Percentiles rank a stretch among this genome's conserved stretches.
Conservation (phyloP, 805 yeast species). For the Saccharomyces paradoxus region DNA sequence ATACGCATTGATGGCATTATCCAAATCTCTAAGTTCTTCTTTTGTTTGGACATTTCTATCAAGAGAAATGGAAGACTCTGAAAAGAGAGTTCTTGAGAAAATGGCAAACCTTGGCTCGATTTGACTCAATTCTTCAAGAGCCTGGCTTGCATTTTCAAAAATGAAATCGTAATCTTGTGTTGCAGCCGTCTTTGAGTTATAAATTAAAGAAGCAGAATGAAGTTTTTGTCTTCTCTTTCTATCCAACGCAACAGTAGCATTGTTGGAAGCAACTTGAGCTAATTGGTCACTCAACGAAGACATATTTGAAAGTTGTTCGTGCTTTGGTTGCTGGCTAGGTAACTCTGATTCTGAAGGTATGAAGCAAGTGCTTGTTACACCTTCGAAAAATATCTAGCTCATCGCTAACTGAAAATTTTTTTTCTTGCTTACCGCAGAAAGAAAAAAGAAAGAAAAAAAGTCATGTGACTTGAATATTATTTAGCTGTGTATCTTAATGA, state of each 20-base stretch:
- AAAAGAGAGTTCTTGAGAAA: slow-evolving; percentile 67
- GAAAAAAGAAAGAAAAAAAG: not conserved
- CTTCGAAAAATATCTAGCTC: not conserved
- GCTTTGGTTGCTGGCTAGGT: not conserved
- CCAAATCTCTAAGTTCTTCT: slow-evolving; percentile 68
- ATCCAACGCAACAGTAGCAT: slow-evolving; percentile 70
- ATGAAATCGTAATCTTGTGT: slow-evolving; percentile 86
- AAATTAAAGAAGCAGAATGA: slow-evolving; percentile 82
- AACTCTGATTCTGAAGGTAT: not conserved
- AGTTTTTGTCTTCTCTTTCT: slow-evolving; percentile 78
- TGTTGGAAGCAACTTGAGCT: slow-evolving; percentile 54
- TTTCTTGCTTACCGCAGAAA: slow-evolving; percentile 1
- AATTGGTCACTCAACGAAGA: slow-evolving; percentile 77
- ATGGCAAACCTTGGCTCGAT: slow-evolving; percentile 68
- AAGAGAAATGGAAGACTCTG: slow-evolving; percentile 67
- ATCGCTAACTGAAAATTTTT: not conserved
- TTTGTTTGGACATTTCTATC: slow-evolving; percentile 78
- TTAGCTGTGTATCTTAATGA: not conserved
- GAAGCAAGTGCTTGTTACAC: not conserved
- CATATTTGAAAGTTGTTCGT: slow-evolving; percentile 18
- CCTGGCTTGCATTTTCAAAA: slow-evolving; percentile 62
- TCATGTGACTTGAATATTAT: not conserved
- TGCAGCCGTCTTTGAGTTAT: slow-evolving; percentile 82
- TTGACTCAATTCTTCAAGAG: slow-evolving; percentile 60
- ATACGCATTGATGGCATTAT: slow-evolving; percentile 67